Percentiles rank a stretch among this genome's conserved stretches.
phyloP scores from a whole-genome alignment of 495 filamentous ascomycete species.

The Neurospora sp. region DNA sequence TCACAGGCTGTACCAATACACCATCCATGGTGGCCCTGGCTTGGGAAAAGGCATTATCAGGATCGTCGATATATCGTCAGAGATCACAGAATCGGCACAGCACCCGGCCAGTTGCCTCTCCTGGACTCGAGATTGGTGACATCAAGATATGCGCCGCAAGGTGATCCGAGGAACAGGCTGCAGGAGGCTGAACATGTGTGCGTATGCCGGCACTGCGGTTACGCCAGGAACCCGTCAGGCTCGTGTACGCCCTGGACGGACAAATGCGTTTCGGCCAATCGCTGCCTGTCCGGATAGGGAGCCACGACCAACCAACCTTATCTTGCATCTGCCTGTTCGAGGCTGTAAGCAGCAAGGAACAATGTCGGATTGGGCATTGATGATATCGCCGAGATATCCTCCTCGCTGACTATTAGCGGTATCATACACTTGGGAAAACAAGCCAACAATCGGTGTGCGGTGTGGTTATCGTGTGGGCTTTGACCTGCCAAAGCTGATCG shows the following conservation, averaged over 20 bases:
- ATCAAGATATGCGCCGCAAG: neutral
- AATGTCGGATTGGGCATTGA: neutral
- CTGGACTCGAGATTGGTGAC: neutral
- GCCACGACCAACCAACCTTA: neutral
- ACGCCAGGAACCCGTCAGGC: neutral
- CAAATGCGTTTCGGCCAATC: neutral
- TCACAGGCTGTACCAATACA: neutral
- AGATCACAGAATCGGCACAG: neutral
- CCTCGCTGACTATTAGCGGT: neutral
- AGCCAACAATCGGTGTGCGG: neutral
- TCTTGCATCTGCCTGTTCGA: neutral
- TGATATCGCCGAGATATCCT: neutral
- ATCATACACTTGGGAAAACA: neutral
- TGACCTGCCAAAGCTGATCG: neutral
- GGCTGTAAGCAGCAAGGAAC: neutral
- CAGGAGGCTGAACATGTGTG: neutral
- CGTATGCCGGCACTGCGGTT: neutral
- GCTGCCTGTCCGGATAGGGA: neutral
- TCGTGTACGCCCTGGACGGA: neutral
- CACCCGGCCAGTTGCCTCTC: neutral
- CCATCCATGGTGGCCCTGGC: neutral
- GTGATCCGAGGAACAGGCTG: neutral
- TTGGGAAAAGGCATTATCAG: neutral
- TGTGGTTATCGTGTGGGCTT: neutral
- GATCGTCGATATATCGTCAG: neutral